Base-by-base conservation (phyloP, 1,284 basidiomycete genomes). In the Papiliotrema flavescens region DNA sequence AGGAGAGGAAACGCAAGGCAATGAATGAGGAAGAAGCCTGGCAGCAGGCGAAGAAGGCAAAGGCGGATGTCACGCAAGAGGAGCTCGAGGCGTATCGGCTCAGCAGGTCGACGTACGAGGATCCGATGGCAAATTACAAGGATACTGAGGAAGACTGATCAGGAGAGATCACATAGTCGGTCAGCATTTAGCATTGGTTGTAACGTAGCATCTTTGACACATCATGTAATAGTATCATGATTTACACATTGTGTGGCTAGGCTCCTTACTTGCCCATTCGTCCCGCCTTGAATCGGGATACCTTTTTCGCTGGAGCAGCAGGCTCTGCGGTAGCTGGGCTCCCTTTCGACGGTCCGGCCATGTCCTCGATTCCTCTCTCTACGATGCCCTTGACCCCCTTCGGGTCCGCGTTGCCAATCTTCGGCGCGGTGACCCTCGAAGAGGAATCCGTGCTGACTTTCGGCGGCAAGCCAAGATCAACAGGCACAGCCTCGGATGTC, bases 31-130 rank as follows among this genome's bases (percentile, higher is more conserved):
- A 81, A 53, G 84, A 82, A 26, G 75, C 74, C 32, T 75, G 74
- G 67, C 64, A 70, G 56, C 56, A 66, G 46, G 67, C 68, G 32
- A 79, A 77, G 62, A 75, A 75, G 67, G 60, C 62, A 35, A 76
- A 78, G 52, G 82, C 78, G 63, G 90, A 93, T 46, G 89, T 97
- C 24, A 88, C 90, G 1, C 91, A 97, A 76, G 93, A 94, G 72
- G 86, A 97, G 70, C 83, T 97, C 56, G 67, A 78, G 69, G 76
- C 76, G 9, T 78, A 78, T 55, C 66, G 76, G 35, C 60, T 76
- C 43, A 64, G 67, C 7, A 65, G 64, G 54, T 62, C 66, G 48
- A 62, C 67, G 2, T 76, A 64, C 61, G 76, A 77, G 51, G 76
- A 78, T 62, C 76, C 76, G 2, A 78, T 78, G 76, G 73, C 76